phyloP scores from a whole-genome alignment of 192 early-diverging fungal genomes.

The Helicostylum pulchrum region DNA sequence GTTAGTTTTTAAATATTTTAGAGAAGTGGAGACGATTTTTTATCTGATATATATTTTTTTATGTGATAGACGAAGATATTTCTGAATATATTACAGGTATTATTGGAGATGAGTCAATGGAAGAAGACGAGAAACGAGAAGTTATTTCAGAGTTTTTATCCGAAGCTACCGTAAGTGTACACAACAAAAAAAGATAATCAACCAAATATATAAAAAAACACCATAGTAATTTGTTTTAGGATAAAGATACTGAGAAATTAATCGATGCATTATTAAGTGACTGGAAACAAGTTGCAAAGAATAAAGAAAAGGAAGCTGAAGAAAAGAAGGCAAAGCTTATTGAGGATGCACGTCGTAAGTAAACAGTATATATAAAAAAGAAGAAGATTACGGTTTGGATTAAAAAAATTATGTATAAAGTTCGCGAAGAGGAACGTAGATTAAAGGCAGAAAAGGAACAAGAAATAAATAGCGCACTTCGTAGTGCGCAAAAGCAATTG shows the following conservation, averaged over 20 bases:
- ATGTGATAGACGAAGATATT: slow-evolving; percentile 28
- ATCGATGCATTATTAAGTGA: slow-evolving; percentile 43
- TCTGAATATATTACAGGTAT: slow-evolving; percentile 68
- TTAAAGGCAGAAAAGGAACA: background rate
- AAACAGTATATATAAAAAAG: background rate
- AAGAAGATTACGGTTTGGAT: slow-evolving; percentile 15
- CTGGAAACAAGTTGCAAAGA: slow-evolving; percentile 42
- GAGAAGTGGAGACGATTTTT: background rate
- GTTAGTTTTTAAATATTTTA: slow-evolving; percentile 1
- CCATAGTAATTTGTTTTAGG: slow-evolving; percentile 18
- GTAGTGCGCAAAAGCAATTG: slow-evolving; percentile 34
- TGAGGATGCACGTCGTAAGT: slow-evolving; percentile 11
- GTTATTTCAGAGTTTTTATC: slow-evolving; percentile 66
- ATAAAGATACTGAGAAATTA: slow-evolving; percentile 41
- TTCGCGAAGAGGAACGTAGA: slow-evolving; percentile 3
- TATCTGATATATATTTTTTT: background rate
- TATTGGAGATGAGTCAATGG: slow-evolving; percentile 58
- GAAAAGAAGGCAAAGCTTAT: slow-evolving; percentile 31
- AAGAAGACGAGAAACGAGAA: slow-evolving; percentile 62
- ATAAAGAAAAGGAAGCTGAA: slow-evolving; percentile 33
- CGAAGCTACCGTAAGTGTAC: slow-evolving; percentile 45
- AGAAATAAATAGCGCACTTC: background rate
- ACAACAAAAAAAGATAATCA: background rate
- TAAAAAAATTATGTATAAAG: background rate
- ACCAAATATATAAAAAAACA: background rate